Conservation (phyloP, 345 rosid genomes). For the Dimocarpus longan region DNA sequence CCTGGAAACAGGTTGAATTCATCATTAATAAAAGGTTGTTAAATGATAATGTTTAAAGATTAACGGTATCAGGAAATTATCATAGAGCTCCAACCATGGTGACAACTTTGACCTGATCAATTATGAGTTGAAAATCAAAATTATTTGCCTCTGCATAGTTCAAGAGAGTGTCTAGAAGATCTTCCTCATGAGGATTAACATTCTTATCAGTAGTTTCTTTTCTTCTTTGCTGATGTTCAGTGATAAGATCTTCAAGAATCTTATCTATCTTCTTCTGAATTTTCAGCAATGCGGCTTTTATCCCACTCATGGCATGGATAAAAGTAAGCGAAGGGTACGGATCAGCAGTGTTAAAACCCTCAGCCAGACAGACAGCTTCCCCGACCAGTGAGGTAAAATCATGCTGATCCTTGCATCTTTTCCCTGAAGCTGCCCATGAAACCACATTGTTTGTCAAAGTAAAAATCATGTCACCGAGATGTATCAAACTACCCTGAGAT, state of each 20-base stretch:
- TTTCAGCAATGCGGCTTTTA: neutral
- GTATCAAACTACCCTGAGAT: neutral
- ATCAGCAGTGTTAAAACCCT: conserved; percentile 16
- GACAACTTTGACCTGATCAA: conserved; percentile 18
- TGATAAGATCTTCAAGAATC: conserved; percentile 20
- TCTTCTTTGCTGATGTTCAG: conserved; percentile 13
- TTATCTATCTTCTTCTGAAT: conserved; percentile 13
- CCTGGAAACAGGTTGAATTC: conserved; percentile 1
- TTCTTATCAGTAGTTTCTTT: neutral
- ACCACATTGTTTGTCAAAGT: neutral
- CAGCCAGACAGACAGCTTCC: neutral
- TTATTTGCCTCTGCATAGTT: too few species aligned
- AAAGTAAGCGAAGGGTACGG: conserved; percentile 18
- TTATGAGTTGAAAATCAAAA: conserved; percentile 2
- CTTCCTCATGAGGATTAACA: too few species aligned
- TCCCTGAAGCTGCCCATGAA: neutral
- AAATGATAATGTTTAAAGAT: too few species aligned
- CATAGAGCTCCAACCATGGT: neutral
- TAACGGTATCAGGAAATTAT: neutral
- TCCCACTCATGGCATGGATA: conserved; percentile 16
- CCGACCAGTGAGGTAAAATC: neutral
- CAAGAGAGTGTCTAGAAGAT: too few species aligned
- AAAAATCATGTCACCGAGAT: conserved; percentile 19
- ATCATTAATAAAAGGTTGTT: too few species aligned
- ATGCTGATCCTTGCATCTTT: too few species aligned